Percentiles rank a stretch among this genome's conserved stretches.
These are phyloP conservation scores for Ophiostoma fasciatum DNA, from an alignment of 2,329 filamentous ascomycete species.

Conservation along the genomic window DNA sequence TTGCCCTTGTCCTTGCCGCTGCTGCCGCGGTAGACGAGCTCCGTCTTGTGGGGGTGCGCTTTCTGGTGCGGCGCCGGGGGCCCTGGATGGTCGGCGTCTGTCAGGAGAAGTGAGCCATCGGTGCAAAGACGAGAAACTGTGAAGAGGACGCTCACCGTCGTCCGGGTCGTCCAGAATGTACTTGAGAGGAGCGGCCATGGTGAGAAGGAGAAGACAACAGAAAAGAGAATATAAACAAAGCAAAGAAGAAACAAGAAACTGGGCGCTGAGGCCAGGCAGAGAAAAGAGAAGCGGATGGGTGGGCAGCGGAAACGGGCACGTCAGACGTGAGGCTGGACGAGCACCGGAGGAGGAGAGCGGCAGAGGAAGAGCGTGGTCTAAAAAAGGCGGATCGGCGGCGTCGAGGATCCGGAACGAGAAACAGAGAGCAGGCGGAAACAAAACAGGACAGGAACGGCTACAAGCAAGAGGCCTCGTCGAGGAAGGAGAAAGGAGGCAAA, in stretches of 20 bases:
- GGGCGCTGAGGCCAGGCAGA: constrained; percentile 1
- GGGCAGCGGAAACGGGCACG: constrained; percentile 2
- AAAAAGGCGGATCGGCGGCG: no score
- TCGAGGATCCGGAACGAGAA: no score
- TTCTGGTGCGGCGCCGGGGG: neutral
- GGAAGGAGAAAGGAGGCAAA: neutral
- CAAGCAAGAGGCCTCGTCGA: neutral
- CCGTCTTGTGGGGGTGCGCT: neutral
- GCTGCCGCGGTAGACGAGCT: neutral
- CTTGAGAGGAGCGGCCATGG: no score
- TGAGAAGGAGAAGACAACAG: neutral
- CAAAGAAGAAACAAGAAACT: neutral
- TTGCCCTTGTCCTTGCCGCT: neutral
- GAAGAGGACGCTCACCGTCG: neutral
- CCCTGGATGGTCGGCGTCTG: neutral
- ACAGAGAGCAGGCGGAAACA: neutral
- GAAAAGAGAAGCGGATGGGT: no score
- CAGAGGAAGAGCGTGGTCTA: neutral
- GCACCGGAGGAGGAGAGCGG: neutral
- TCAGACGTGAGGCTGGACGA: constrained; percentile 1
- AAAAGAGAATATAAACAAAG: neutral
- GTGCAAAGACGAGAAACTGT: no score
- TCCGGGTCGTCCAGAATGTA: neutral
- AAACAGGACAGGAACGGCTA: neutral
- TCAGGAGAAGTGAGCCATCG: no score